Evolutionary conservation across 1,284 basidiomycete genomes (phyloP).

Genomic region (Ceratobasidium sp.): DNA sequence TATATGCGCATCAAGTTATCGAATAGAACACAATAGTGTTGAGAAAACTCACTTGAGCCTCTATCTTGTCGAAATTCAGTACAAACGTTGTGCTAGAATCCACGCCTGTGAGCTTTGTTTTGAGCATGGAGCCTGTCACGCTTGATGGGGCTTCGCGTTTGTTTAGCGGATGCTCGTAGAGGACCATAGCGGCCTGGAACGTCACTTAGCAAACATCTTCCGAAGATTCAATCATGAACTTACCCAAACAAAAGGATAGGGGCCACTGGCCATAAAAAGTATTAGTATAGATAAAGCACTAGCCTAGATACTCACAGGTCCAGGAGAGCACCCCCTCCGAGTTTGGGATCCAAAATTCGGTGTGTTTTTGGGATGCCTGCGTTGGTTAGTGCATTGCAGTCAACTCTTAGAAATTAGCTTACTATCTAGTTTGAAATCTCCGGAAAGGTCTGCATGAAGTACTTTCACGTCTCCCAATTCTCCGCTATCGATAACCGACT

Average conservation of each 20-base stretch:
- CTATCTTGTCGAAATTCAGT: constrained; percentile 70
- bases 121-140: constrained; percentile 57
- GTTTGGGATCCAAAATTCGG: constrained; percentile 81
- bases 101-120: constrained; percentile 79
- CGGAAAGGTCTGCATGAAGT: constrained; percentile 64
- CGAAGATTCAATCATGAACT: neutral
- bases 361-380: constrained; percentile 73
- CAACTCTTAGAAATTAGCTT: neutral
- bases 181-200: constrained; percentile 70
- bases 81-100: constrained; percentile 82
- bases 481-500: constrained; percentile 65
- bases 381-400: neutral
- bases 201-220: constrained; percentile 35
- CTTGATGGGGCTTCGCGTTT: constrained; percentile 61
- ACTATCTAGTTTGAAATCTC: constrained; percentile 67
- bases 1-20: constrained; percentile 2
- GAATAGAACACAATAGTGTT: neutral
- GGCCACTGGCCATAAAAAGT: constrained; percentile 30
- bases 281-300: neutral
- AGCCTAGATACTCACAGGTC: constrained; percentile 67
- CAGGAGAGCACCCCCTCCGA: constrained; percentile 87
- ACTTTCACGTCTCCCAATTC: constrained; percentile 70
- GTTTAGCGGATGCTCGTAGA: constrained; percentile 84
- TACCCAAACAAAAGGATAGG: constrained; percentile 46
- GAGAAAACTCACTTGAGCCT: constrained; percentile 54